These are phyloP conservation scores for Vicia villosa DNA, from an alignment of 306 rosid genomes.

Conservation along the genomic window DNA sequence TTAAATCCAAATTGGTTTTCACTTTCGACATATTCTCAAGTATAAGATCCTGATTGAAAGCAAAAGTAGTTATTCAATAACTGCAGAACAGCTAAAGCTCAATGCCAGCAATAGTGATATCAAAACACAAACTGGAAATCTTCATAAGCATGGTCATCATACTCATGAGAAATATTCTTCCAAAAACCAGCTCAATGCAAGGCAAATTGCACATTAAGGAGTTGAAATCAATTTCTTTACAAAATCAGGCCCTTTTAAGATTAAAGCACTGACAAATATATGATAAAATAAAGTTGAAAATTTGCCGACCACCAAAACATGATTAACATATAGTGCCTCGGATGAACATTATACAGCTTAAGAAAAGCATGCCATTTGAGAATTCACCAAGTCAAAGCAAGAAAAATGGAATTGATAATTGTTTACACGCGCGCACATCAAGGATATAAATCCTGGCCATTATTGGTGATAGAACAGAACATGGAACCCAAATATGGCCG, in stretches of 20 bases:
- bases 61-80: not conserved
- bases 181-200: not conserved
- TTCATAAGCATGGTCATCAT: not conserved
- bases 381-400: too few relatives aligned
- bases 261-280: not conserved
- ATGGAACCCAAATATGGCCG: not conserved
- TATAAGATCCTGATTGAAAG: conserved; percentile 29
- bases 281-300: not conserved
- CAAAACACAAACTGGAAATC: conserved; percentile 1
- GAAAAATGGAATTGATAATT: too few relatives aligned
- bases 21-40: conserved; percentile 43
- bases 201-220: conserved; percentile 10
- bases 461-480: not conserved
- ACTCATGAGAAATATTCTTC: not conserved
- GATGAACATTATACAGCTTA: too few relatives aligned
- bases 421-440: too few relatives aligned
- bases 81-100: conserved; percentile 5
- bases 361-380: too few relatives aligned
- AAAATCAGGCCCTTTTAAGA: not conserved
- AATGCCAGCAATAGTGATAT: not conserved
- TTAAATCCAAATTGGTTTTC: conserved; percentile 42
- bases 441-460: too few relatives aligned
- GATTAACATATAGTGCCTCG: too few relatives aligned
- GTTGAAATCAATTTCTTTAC: not conserved
- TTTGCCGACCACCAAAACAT: too few relatives aligned